Evolutionary conservation across 1,284 basidiomycete genomes (phyloP), one percentile per base, ranked within the genome.

Genomic region (Leucoagaricus sp.): DNA sequence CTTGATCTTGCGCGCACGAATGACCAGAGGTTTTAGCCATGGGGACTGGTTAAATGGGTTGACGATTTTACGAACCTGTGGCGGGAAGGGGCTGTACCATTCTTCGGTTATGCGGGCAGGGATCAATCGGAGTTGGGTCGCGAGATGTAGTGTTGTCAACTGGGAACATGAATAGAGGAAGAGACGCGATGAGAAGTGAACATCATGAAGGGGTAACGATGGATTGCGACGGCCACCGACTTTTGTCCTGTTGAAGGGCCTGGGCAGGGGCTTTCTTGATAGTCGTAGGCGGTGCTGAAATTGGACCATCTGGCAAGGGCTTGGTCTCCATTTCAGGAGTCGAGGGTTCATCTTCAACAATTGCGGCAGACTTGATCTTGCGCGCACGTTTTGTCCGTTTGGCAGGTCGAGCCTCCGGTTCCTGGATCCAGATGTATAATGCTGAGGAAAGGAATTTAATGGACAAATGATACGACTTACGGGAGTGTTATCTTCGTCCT

Each of bases 161-260:
- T 56, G 48, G 41, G 55, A 77, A 31, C 80, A 68, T 61, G 69
- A 63, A 55, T 50, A 60, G 67, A 58, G 67, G 55, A 64, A 58
- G 53, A 51, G 59, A 48, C n/a, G 55, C 33, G 49, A 65, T 23
- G 62, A 55, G 53, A 61, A 52, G 53, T 58, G 49, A 55, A 44
- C 48, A 65, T 55, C 46, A 55, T 57, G 31, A 58, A 33, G 46
- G 41, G 12, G 48, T 49, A 50, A 50, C 19, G 21, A 56, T 53
- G 52, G 55, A 56, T 45, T 58, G 55, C 46, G 41, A 62, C 49
- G n/a, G 49, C 19, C 28, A 67, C 75, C 60, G 60, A 84, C 84
- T 75, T 77, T 82, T 81, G 65, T 89, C 85, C 60, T 84, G 76
- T 46, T 82, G 73, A 46, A 83, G 74, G 65, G 29, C 17, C 31